Evolutionary conservation across 2,329 filamentous ascomycete species (phyloP).

Genomic region (Fusarium sp.): DNA sequence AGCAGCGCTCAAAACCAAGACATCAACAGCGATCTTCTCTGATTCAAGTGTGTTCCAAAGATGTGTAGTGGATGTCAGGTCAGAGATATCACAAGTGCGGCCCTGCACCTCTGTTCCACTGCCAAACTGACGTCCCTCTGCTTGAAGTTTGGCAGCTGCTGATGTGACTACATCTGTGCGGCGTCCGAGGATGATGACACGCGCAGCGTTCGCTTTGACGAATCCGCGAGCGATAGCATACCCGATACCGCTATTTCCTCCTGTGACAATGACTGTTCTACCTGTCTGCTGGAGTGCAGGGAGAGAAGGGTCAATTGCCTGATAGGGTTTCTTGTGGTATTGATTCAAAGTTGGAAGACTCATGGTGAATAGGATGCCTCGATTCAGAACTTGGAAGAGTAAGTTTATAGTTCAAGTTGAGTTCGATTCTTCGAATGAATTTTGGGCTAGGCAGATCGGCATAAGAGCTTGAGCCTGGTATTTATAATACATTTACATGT

Average conservation of each 20-base stretch:
- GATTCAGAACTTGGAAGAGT: not conserved
- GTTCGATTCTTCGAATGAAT: not conserved
- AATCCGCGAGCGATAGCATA: not conserved
- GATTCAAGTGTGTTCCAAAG: not conserved
- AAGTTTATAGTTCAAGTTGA: no score
- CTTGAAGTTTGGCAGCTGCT: not conserved
- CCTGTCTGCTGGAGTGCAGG: not conserved
- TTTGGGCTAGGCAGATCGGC: rapidly evolving
- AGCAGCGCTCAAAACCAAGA: not conserved
- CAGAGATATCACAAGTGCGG: not conserved
- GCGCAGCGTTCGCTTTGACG: not conserved
- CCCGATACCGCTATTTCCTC: not conserved
- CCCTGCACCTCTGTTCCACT: not conserved
- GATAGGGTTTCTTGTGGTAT: not conserved
- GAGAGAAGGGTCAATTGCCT: not conserved
- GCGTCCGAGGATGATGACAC: not conserved
- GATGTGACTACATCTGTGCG: not conserved
- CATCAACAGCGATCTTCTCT: not conserved
- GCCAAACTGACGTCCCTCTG: not conserved
- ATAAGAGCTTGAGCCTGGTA: no score
- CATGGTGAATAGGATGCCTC: not conserved
- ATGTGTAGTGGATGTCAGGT: rapidly evolving
- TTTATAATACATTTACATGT: not conserved
- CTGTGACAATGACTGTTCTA: not conserved
- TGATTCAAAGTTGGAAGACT: not conserved